Base-by-base conservation (phyloP, 164 flowering plant genomes). In the Platanus orientalis region DNA sequence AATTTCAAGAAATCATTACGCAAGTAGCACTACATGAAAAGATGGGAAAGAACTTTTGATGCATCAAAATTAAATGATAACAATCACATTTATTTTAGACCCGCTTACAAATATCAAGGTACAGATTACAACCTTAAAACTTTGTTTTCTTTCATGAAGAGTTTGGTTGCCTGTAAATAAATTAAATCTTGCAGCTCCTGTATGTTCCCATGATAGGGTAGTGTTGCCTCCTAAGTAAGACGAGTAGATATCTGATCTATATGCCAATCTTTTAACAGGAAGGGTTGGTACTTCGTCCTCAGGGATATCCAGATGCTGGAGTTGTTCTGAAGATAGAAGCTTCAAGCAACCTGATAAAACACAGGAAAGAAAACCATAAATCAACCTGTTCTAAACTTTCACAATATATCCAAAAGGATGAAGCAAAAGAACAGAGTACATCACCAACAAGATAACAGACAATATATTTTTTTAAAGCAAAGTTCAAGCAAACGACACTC, bases 161-260 rank as follows among this genome's bases (percentile, higher is more conserved):
- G 85, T 82, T 77, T 90, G 98, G 66, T 79, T 63, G 58, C 98
- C 98, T 4, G 97, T 87, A 65, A 93, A 93, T 60, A 80, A 71
- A 71, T 90, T 93, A 70, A 89, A 90, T 69, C 97, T 76, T 45
- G 83, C 58, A 25, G 64, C 69, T 49, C 75, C 75, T 16, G 54
- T 50, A 21, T 58, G 67, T 61, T 70, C 71, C 49, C 55, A 68
- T 51, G 74, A 73, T 14, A 67, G 24, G 26, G 42, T 70, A 29
- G 63, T 32, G 34, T 73, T 76, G 40, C 58, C 82, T 55, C 66
- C 78, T 49, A 16, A 45, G 55, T 69, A 54, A 60, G 74, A 52
- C 48, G 53, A 26, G 42, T 69, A 78, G 40, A 26, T 70, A 61
- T 79, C 87, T 50, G 88, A 68, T 53, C 78, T 58, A 72, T 90